Percentiles rank a stretch among this genome's conserved stretches.
Conservation (phyloP, 768 basidiomycete species). For the Lentinula aciculospora region DNA sequence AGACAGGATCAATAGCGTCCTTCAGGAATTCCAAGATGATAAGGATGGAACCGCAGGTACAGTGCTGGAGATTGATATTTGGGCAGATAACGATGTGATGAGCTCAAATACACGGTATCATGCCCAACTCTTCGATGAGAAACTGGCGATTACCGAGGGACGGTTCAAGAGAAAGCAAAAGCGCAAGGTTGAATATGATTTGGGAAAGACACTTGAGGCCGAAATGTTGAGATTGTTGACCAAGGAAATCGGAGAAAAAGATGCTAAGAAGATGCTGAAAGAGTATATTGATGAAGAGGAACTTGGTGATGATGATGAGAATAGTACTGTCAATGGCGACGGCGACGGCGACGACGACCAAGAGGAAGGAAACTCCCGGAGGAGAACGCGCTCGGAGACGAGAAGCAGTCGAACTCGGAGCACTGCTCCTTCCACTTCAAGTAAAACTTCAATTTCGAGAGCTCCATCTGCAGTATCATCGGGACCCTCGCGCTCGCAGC, state of each 20-base stretch:
- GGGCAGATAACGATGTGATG: conserved; percentile 34
- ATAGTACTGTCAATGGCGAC: not conserved
- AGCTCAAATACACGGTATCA: conserved; percentile 37
- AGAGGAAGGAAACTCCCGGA: not conserved
- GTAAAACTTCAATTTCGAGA: not conserved
- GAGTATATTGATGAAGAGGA: not conserved
- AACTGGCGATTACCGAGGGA: conserved; percentile 18
- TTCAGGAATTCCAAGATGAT: not conserved
- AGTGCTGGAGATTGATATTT: conserved; percentile 31
- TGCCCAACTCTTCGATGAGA: conserved; percentile 41
- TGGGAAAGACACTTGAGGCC: not conserved
- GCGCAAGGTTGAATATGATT: not conserved
- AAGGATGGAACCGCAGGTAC: not conserved
- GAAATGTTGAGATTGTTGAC: conserved; percentile 10
- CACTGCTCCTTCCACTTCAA: not conserved
- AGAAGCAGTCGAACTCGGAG: not conserved
- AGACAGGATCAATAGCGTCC: not conserved
- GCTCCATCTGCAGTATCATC: not conserved
- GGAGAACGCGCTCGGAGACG: not conserved
- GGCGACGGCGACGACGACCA: not conserved
- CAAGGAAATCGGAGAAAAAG: not conserved
- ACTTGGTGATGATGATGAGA: not conserved
- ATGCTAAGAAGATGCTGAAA: not conserved
- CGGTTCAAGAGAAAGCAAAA: not conserved
- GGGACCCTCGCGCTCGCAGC: not conserved